phyloP scores from a whole-genome alignment of 768 basidiomycete genomes.

The Imleria badia region DNA sequence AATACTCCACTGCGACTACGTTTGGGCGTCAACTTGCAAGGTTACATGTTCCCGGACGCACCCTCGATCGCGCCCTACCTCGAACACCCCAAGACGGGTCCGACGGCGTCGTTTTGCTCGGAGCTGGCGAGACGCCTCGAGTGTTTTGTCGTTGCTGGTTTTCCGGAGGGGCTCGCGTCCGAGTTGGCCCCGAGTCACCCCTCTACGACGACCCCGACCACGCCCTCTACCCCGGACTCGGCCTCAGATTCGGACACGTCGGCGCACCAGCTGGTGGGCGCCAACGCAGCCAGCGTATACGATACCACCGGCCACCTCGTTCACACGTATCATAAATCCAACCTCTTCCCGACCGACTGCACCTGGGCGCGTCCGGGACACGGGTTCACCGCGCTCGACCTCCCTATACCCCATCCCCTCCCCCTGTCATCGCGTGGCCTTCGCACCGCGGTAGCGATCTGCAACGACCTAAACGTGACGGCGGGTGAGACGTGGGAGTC shows the following conservation, averaged over 20 bases:
- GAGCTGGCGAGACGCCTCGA: constrained; percentile 61
- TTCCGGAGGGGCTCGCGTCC: constrained; percentile 61
- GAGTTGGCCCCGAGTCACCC: too few relatives aligned
- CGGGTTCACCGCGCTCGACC: constrained; percentile 64
- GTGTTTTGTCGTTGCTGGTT: constrained; percentile 80
- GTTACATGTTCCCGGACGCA: constrained; percentile 77
- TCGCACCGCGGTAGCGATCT: constrained; percentile 75
- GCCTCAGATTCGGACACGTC: constrained; percentile 3
- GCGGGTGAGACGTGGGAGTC: constrained; percentile 41
- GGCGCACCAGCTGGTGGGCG: constrained; percentile 40
- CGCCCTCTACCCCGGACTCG: too few relatives aligned
- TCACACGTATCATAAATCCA: constrained; percentile 77
- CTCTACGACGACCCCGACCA: too few relatives aligned
- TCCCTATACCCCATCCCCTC: constrained; percentile 49
- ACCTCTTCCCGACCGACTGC: constrained; percentile 72
- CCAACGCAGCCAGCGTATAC: constrained; percentile 79
- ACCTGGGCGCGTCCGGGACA: constrained; percentile 81
- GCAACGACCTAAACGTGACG: constrained; percentile 77
- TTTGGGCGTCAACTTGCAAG: too few relatives aligned
- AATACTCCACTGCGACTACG: too few relatives aligned
- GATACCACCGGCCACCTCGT: constrained; percentile 60
- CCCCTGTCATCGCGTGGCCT: too few relatives aligned
- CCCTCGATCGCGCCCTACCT: constrained; percentile 69
- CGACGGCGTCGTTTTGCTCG: constrained; percentile 72
- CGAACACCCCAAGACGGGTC: constrained; percentile 68